Percentiles rank a stretch among this genome's conserved stretches.
These are phyloP conservation scores for Plasmodium vivax DNA, from an alignment of 169 alveolate species.

Conservation along the genomic window DNA sequence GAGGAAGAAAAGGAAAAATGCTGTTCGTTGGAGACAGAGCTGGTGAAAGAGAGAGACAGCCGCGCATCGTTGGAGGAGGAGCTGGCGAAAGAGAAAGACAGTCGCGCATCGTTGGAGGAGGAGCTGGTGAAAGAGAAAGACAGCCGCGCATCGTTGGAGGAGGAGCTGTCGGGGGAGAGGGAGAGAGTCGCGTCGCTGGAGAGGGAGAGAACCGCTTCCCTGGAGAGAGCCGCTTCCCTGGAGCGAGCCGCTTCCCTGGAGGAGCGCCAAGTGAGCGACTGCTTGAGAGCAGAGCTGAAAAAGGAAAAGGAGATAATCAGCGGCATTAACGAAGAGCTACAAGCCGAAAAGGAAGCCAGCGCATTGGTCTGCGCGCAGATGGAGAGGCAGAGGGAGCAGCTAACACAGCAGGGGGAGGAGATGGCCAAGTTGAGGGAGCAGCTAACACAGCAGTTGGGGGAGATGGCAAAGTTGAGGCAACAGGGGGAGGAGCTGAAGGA, in stretches of 20 bases:
- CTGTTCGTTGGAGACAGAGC: background rate
- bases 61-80: background rate
- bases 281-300: background rate
- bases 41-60: slow-evolving; percentile 19
- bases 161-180: slow-evolving; percentile 24
- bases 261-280: background rate
- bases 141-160: background rate
- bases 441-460: background rate
- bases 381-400: background rate
- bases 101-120: background rate
- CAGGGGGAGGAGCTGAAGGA: background rate
- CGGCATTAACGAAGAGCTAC: background rate
- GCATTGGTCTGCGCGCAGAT: background rate
- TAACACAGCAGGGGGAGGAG: background rate
- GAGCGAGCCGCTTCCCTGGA: background rate
- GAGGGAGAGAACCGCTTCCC: no score
- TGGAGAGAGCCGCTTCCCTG: no score
- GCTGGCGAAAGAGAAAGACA: slow-evolving; percentile 21
- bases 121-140: slow-evolving; percentile 4
- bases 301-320: background rate
- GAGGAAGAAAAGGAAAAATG: background rate
- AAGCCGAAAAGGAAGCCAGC: slow-evolving; percentile 19
- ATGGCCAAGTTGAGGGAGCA: background rate
- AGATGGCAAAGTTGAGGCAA: background rate
- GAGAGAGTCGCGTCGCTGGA: no score